Conservation (phyloP, 2,329 filamentous ascomycete species). For the Fusarium caatingaense region DNA sequence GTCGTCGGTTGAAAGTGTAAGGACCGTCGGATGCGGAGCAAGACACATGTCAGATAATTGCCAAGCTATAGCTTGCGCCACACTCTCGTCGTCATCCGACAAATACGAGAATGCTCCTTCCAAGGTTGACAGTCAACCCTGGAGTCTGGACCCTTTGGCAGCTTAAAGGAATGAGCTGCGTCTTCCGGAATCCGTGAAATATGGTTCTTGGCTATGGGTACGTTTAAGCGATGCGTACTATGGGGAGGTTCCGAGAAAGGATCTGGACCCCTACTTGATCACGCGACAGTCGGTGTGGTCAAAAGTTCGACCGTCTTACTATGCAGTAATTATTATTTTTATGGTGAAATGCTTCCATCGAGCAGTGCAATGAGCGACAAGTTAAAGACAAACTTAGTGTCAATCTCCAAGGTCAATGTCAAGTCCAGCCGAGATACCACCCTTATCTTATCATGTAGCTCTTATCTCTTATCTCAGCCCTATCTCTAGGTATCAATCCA, state of each 20-base stretch:
- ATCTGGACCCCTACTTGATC: neutral
- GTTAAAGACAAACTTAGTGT: neutral
- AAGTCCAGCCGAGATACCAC: neutral
- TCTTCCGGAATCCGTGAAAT: neutral
- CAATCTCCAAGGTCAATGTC: neutral
- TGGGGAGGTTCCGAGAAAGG: neutral
- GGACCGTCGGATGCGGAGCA: neutral
- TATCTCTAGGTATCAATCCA: neutral
- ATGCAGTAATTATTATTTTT: too few species aligned
- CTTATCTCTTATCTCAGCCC: conserved; percentile 10
- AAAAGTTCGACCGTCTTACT: neutral
- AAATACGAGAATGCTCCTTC: neutral
- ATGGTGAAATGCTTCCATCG: too few species aligned
- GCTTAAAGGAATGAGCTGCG: neutral
- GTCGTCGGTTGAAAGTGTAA: neutral
- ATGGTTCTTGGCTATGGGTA: neutral
- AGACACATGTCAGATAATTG: conserved; percentile 11
- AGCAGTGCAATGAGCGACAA: too few species aligned
- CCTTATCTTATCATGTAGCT: neutral
- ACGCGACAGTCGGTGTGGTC: neutral
- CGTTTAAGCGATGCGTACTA: neutral
- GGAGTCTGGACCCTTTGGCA: neutral
- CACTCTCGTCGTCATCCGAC: conserved; percentile 12
- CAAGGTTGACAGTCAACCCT: neutral
- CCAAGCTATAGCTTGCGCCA: conserved; percentile 24